A percentile compares a stretch with the other conserved stretches of the same genome.
Evolutionary conservation across 139 green algal species (phyloP).

Genomic region (Picochlorum sp.): DNA sequence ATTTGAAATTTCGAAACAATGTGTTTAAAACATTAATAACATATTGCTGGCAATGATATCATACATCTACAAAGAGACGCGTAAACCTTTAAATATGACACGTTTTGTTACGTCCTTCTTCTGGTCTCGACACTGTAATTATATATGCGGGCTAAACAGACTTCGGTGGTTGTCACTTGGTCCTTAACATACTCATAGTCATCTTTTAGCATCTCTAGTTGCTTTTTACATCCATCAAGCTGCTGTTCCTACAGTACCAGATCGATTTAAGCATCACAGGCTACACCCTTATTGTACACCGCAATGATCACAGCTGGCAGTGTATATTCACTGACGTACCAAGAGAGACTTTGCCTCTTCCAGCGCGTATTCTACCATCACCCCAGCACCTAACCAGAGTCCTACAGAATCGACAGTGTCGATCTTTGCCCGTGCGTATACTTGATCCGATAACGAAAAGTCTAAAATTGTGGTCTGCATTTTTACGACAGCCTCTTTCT

Average conservation of each 20-base stretch:
- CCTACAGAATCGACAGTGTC: constrained; percentile 30
- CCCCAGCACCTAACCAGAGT: constrained; percentile 70
- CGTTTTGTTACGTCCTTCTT: neutral
- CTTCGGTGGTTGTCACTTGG: constrained; percentile 56
- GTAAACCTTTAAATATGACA: no score
- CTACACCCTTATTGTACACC: neutral
- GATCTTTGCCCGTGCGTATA: constrained; percentile 48
- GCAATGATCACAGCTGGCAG: neutral
- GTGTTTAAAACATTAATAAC: no score
- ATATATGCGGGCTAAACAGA: constrained; percentile 69
- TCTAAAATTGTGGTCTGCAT: constrained; percentile 27
- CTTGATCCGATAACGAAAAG: constrained; percentile 53
- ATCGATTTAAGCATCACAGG: neutral
- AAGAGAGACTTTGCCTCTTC: constrained; percentile 40
- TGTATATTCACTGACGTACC: no score
- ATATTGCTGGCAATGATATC: no score
- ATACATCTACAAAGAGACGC: no score
- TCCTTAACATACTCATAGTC: constrained; percentile 51
- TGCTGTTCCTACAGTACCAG: constrained; percentile 33
- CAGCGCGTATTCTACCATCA: constrained; percentile 73
- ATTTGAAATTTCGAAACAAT: no score
- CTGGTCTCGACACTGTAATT: constrained; percentile 55
- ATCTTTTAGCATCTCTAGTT: constrained; percentile 23
- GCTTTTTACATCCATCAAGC: constrained; percentile 22
- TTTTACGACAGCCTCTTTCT: no score